These are phyloP conservation scores for Nakazawaea wyomingensis DNA, from an alignment of 805 yeast genomes.

Conservation along the genomic window DNA sequence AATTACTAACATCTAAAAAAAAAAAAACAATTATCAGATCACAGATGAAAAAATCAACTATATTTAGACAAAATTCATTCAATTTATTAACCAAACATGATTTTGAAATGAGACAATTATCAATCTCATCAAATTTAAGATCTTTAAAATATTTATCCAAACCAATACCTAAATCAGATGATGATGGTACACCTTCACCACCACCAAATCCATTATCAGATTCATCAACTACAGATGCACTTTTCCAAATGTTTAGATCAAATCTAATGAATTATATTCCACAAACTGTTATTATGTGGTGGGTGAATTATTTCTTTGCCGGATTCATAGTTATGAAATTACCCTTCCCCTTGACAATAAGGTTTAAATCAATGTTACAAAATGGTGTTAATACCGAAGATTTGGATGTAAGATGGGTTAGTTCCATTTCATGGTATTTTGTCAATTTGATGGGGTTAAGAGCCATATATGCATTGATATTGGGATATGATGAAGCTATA, in stretches of 20 bases:
- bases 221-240: constrained; percentile 63
- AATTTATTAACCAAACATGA: constrained; percentile 44
- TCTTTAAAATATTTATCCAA: constrained; percentile 50
- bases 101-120: constrained; percentile 47
- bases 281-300: constrained; percentile 90
- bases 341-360: constrained; percentile 86
- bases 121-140: constrained; percentile 41
- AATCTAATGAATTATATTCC: constrained; percentile 83
- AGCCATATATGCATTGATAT: constrained; percentile 68
- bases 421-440: constrained; percentile 94
- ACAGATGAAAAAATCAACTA: constrained; percentile 52
- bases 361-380: constrained; percentile 91
- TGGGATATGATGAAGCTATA: constrained; percentile 47
- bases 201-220: constrained; percentile 64
- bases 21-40: constrained; percentile 29
- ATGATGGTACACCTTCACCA: constrained; percentile 25
- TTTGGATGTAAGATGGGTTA: constrained; percentile 86
- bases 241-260: constrained; percentile 74
- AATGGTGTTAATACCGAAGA: constrained; percentile 80
- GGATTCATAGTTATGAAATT: constrained; percentile 84
- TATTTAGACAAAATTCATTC: constrained; percentile 49
- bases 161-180: constrained; percentile 34
- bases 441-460: constrained; percentile 79
- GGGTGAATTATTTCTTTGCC: constrained; percentile 91
- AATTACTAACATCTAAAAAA: constrained; percentile 17